phyloP scores from a whole-genome alignment of 179 eudicot species.

The Patellifolia procumbens region DNA sequence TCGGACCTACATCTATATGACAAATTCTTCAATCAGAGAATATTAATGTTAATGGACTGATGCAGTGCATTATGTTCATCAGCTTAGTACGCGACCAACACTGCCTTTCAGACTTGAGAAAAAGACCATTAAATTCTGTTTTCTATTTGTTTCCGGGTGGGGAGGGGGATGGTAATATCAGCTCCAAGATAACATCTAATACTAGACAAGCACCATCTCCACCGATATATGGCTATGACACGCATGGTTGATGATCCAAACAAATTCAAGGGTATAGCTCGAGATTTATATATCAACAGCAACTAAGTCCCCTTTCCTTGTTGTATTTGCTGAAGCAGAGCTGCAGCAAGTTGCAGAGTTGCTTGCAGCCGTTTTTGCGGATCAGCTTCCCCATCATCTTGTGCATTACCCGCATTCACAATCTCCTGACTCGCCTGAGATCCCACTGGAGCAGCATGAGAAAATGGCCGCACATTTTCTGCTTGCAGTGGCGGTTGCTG shows the following conservation, averaged over 20 bases:
- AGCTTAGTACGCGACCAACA: too few relatives aligned
- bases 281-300: background rate
- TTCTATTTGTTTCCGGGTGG: too few relatives aligned
- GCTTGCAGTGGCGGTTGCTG: slow-evolving; percentile 20
- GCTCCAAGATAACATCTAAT: too few relatives aligned
- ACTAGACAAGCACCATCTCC: background rate
- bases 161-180: too few relatives aligned
- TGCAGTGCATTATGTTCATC: too few relatives aligned
- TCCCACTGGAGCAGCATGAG: slow-evolving; percentile 32
- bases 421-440: slow-evolving; percentile 34
- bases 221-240: background rate
- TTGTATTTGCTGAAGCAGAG: slow-evolving; percentile 87
- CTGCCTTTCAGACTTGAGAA: too few relatives aligned
- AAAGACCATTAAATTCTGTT: too few relatives aligned
- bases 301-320: slow-evolving; percentile 38
- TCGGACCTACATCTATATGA: too few relatives aligned
- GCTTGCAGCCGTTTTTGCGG: slow-evolving; percentile 83
- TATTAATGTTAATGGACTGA: too few relatives aligned
- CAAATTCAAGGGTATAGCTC: background rate
- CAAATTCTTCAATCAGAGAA: too few relatives aligned
- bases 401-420: slow-evolving; percentile 28
- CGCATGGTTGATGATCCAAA: background rate
- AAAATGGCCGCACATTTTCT: slow-evolving; percentile 17
- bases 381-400: slow-evolving; percentile 57
- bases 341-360: slow-evolving; percentile 77